Percentiles rank a stretch among this genome's conserved stretches.
These are phyloP conservation scores for Acanthamoeba castellanii DNA, from an alignment of 208 protist species.

Conservation along the genomic window DNA sequence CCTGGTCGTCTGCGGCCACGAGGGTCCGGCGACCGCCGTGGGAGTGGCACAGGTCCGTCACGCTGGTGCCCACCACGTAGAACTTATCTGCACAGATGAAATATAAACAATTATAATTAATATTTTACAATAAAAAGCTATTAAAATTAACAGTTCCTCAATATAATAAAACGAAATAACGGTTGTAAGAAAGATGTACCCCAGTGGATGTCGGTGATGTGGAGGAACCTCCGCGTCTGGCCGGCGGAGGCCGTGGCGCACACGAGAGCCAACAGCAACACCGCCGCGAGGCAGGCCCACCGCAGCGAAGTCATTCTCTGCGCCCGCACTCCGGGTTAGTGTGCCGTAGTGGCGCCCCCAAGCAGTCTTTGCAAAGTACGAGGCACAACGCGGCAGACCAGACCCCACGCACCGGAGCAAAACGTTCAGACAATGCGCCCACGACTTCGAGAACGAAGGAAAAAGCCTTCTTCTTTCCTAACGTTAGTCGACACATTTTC, in stretches of 20 bases:
- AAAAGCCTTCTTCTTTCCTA: too few species aligned
- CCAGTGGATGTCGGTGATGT: constrained; percentile 34
- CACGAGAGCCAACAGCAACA: not conserved
- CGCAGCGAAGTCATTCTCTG: not conserved
- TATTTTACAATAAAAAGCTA: not conserved
- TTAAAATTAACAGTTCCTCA: not conserved
- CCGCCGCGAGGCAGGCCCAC: not conserved
- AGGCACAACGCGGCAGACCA: too few species aligned
- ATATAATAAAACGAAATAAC: not conserved
- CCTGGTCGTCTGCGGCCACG: not conserved
- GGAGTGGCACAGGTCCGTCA: constrained; percentile 2
- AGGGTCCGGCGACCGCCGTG: not conserved
- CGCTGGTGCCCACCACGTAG: not conserved
- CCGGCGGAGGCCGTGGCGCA: not conserved
- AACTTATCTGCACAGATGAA: not conserved
- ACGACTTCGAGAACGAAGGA: too few species aligned
- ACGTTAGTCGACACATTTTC: too few species aligned
- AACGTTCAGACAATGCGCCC: too few species aligned
- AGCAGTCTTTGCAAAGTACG: not conserved
- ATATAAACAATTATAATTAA: not conserved
- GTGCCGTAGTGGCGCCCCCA: not conserved
- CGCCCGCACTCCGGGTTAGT: not conserved
- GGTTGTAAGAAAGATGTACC: not conserved
- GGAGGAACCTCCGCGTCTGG: constrained; percentile 29
- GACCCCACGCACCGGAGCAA: too few species aligned